Conservation (phyloP, 805 yeast species). For the Spathaspora girioi region DNA sequence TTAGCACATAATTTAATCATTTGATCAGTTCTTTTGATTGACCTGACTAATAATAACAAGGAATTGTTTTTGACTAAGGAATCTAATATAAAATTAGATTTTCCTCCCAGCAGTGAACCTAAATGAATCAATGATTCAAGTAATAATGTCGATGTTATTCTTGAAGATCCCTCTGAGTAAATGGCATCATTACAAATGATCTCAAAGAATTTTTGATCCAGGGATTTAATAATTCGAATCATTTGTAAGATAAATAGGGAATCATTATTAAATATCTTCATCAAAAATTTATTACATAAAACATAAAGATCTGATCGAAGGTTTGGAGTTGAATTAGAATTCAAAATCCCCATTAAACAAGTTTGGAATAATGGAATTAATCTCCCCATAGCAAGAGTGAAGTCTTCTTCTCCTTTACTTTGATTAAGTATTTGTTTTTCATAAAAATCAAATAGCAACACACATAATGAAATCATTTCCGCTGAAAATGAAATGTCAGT, state of each 20-base stretch:
- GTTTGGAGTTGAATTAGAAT: slow-evolving; percentile 62
- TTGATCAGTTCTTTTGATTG: slow-evolving; percentile 68
- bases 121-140: slow-evolving; percentile 64
- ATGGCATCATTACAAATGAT: slow-evolving; percentile 75
- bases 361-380: slow-evolving; percentile 69
- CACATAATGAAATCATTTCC: slow-evolving; percentile 73
- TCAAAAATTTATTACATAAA: slow-evolving; percentile 62
- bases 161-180: slow-evolving; percentile 69
- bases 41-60: slow-evolving; percentile 59
- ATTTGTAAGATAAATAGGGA: slow-evolving; percentile 41
- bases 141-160: slow-evolving; percentile 72
- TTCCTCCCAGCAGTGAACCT: slow-evolving; percentile 38
- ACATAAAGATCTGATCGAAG: slow-evolving; percentile 80
- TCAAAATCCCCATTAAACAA: slow-evolving; percentile 67
- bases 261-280: slow-evolving; percentile 42
- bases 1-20: slow-evolving; percentile 40
- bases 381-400: slow-evolving; percentile 41
- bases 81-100: slow-evolving; percentile 57
- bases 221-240: slow-evolving; percentile 47
- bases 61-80: slow-evolving; percentile 63
- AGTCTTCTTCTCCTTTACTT: slow-evolving; percentile 14
- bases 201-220: slow-evolving; percentile 58
- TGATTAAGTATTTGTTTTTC: slow-evolving; percentile 26
- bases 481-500: slow-evolving; percentile 64
- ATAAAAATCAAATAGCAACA: slow-evolving; percentile 62